A percentile compares a stretch with the other conserved stretches of the same genome.
Conservation (phyloP, 352 stramenopile species). For the Phytophthora sp. region DNA sequence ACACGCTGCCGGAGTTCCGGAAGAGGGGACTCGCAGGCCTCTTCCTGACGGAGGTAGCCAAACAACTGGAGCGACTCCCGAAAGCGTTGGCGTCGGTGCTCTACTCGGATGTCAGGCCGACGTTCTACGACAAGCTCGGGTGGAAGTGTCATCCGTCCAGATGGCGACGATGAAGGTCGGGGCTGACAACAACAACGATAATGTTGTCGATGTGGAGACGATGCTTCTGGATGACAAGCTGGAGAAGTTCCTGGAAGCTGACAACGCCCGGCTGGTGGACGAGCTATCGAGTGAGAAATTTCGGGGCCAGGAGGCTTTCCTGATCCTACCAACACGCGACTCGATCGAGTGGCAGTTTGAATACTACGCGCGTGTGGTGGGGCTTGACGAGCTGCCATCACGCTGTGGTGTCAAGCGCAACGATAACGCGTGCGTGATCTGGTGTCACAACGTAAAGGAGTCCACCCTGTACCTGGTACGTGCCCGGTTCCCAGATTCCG, state of each 20-base stretch:
- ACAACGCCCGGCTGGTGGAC: slow-evolving; percentile 37
- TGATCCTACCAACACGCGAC: slow-evolving; percentile 44
- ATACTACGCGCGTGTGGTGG: slow-evolving; percentile 42
- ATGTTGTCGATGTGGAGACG: slow-evolving; percentile 8
- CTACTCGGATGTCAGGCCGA: slow-evolving; percentile 73
- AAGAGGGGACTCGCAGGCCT: slow-evolving; percentile 53
- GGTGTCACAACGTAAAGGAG: slow-evolving; percentile 63
- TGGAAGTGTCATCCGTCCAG: slow-evolving; percentile 59
- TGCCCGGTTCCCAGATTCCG: slow-evolving; percentile 37
- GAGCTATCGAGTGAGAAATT: slow-evolving; percentile 37
- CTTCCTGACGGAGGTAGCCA: slow-evolving; percentile 49
- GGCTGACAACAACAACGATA: neutral
- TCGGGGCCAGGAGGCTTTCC: slow-evolving; percentile 39
- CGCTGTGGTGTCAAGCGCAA: slow-evolving; percentile 44
- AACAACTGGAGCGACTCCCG: slow-evolving; percentile 34
- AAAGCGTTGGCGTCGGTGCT: slow-evolving; percentile 50
- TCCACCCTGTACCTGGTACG: slow-evolving; percentile 56
- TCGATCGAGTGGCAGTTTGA: slow-evolving; percentile 66
- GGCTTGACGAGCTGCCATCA: slow-evolving; percentile 36
- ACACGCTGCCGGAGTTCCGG: slow-evolving; percentile 57
- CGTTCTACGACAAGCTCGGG: slow-evolving; percentile 66
- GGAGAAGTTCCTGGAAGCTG: slow-evolving; percentile 41
- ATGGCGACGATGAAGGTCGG: slow-evolving; percentile 43
- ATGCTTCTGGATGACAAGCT: slow-evolving; percentile 40
- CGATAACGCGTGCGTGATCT: slow-evolving; percentile 53